Evolutionary conservation across 73 alveolate species (phyloP), one percentile per base, ranked within the genome.

Genomic region (Paramecium caudatum): DNA sequence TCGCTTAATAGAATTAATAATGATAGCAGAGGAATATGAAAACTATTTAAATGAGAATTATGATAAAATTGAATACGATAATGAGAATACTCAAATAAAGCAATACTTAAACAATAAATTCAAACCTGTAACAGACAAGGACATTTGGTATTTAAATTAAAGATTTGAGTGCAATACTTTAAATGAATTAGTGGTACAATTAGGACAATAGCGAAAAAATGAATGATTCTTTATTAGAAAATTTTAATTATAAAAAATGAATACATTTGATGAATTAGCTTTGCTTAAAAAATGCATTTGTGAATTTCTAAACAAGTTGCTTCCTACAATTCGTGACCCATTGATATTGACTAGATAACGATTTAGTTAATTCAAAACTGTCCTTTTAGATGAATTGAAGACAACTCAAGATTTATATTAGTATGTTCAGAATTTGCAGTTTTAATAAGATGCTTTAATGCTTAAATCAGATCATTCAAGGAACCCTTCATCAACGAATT

Each of bases 311-410:
- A 74, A 30, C 43, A 74, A 74, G 21, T 6, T 74, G 9, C 69
- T 74, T 21, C 69, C 88, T 3, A 74, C 88, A 15, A 74, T 74
- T 41, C 36, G 32, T 15, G 88, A 74, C 43, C 88, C 88, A 6
- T 23, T 43, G 15, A 74, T 74, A 34, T 41, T 74, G 32, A 74
- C 88, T 0, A 37, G 88, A 74, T 27, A 30, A 12, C 17, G 88
- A 39, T 47, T 30, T 2, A n/a, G 47, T 47, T 45, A 74, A 45
- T 74, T 74, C 43, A 36, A 39, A 39, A 45, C 43, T 41, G 47
- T 74, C 0, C 47, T 74, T 3, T 74, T 74, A 74, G 88, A 74
- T 41, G 88, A 74, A 43, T 74, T 37, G 13, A 74, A 41, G 19
- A 74, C 88, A 6, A 37, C 55, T 1, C 4, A 74, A 37, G 88